Percentiles rank a stretch among this genome's conserved stretches.
These are phyloP conservation scores for Fusarium drepaniforme DNA, from an alignment of 2,329 filamentous ascomycete species.

Conservation along the genomic window DNA sequence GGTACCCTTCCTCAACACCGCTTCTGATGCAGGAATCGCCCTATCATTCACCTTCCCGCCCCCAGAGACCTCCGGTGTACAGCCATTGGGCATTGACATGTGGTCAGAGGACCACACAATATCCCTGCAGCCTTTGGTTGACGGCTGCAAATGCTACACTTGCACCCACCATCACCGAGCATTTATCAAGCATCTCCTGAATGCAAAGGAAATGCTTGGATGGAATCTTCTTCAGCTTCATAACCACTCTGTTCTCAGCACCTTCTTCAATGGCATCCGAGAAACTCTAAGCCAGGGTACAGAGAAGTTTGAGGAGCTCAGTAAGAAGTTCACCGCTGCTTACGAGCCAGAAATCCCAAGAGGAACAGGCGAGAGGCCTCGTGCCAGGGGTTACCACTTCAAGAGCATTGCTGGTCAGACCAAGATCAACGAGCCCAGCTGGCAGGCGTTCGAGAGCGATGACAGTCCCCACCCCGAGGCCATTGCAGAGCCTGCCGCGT, in stretches of 20 bases:
- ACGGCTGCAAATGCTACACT: constrained; percentile 82
- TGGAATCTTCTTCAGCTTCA: constrained; percentile 95
- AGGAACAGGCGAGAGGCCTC: constrained; percentile 82
- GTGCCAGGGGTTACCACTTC: constrained; percentile 85
- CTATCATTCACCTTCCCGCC: constrained; percentile 82
- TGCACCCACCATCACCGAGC: constrained; percentile 88
- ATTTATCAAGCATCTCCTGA: constrained; percentile 87
- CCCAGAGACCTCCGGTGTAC: constrained; percentile 26
- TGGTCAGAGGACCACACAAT: constrained; percentile 74
- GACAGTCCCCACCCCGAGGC: constrained; percentile 26
- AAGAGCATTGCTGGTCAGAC: constrained; percentile 75
- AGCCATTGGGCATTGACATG: constrained; percentile 81
- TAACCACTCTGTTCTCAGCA: constrained; percentile 80
- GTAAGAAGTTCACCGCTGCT: constrained; percentile 55
- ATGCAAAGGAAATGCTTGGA: constrained; percentile 95
- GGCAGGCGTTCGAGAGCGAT: constrained; percentile 64
- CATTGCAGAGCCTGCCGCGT: constrained; percentile 35
- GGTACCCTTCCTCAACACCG: constrained; percentile 78
- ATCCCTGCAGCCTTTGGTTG: constrained; percentile 71
- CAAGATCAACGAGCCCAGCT: constrained; percentile 77
- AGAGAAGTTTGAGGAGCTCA: constrained; percentile 68
- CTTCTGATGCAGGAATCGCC: constrained; percentile 88
- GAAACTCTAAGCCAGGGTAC: constrained; percentile 68
- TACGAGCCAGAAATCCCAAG: constrained; percentile 81
- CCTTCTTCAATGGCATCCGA: constrained; percentile 81